Conservation (phyloP, 1,284 basidiomycete species). For the Leccinum fuscescens region DNA sequence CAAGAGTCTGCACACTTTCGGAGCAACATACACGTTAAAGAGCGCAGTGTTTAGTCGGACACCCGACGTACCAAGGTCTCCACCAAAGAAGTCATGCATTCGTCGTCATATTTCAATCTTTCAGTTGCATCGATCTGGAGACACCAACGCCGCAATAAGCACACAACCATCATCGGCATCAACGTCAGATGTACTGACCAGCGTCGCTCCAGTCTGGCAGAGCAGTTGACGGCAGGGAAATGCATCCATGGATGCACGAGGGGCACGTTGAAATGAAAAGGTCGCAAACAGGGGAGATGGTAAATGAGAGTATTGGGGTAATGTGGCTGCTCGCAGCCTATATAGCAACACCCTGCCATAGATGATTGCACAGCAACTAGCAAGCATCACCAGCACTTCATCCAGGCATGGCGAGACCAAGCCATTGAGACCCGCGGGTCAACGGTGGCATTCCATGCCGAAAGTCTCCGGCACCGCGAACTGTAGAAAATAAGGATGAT, state of each 20-base stretch:
- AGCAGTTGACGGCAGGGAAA: not conserved
- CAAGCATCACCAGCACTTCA: not conserved
- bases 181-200: constrained; percentile 17
- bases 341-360: constrained; percentile 21
- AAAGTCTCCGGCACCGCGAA: not conserved
- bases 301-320: not conserved
- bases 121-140: constrained; percentile 14
- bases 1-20: constrained; percentile 8
- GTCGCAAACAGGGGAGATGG: not conserved
- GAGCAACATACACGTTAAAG: not conserved
- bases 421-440: constrained; percentile 1
- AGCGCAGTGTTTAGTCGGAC: not conserved
- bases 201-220: not conserved
- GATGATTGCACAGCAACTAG: constrained; percentile 24
- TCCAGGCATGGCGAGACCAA: constrained; percentile 8
- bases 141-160: not conserved
- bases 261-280: not conserved
- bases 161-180: not conserved
- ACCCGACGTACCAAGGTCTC: constrained; percentile 6
- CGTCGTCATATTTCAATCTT: not conserved
- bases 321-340: constrained; percentile 14
- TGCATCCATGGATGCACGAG: constrained; percentile 12
- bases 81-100: constrained; percentile 7
- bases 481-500: not conserved
- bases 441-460: not conserved